Evolutionary conservation across 495 filamentous ascomycete species (phyloP), one percentile per base, ranked within the genome.

Genomic region (Hyaloscypha variabilis): DNA sequence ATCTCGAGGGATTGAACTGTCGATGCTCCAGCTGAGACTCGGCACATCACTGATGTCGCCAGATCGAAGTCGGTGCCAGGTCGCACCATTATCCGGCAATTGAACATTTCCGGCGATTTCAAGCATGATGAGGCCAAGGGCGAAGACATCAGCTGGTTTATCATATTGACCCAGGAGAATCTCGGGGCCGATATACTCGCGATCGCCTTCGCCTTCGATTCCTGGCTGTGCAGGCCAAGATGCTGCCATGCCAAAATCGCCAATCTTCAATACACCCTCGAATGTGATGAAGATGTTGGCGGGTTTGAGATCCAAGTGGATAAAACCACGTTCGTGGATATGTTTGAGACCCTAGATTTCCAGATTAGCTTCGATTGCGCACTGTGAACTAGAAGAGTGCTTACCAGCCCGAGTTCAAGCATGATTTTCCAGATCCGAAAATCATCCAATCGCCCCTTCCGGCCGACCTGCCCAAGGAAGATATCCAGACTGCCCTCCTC

Each of bases 341-440:
- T 93, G 88, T 75, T 90, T 88, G 63, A 99, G 73, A 23, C 96
- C 95, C 91, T 96, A 28, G 0, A 61, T n/a, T 4, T 42, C 25
- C 6, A 53, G 57, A 28, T 67, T 65, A 67, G 64, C 53, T n/a
- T 39, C 13, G 31, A 62, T 39, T 28, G 36, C 4, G 36, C 3
- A 54, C 23, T 17, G n/a, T 10, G 26, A 25, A 31, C 19, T 25
- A 8, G 14, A 42, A 21, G 10, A 14, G 46, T 46, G 81, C 87
- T 76, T 83, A 94, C 92, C 81, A 88, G 78, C 67, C 88, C 82
- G 42, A 95, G 68, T 72, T 99, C 95, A 10, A 96, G 82, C 66
- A 97, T 78, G 50, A 98, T 93, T 77, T 99, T 99, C 95, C 95
- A 99, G 70, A 98, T 96, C 28, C 95, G 83, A 75, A 98, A 99